Conservation (phyloP, 805 yeast species). For the Debaryomyces prosopidis region DNA sequence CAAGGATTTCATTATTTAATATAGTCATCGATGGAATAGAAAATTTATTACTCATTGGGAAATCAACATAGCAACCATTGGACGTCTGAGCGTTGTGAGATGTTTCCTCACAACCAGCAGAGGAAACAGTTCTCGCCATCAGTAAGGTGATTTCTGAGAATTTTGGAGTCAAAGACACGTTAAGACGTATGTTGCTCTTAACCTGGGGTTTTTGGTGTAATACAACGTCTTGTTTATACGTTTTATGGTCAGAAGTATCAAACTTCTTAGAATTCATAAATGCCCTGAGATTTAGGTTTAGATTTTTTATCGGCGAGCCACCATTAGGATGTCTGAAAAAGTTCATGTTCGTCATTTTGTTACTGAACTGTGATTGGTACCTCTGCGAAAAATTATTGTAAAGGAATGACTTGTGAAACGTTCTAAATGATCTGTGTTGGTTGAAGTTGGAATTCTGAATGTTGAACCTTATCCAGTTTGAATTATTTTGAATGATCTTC, state of each 20-base stretch:
- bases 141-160: slow-evolving; percentile 19
- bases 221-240: neutral
- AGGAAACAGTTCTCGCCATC: slow-evolving; percentile 19
- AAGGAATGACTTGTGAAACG: slow-evolving; percentile 15
- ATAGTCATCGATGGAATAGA: slow-evolving; percentile 34
- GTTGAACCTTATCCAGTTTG: slow-evolving; percentile 3
- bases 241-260: neutral
- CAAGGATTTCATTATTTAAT: slow-evolving; percentile 30
- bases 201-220: neutral
- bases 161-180: slow-evolving; percentile 27
- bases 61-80: slow-evolving; percentile 35
- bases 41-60: slow-evolving; percentile 25
- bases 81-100: slow-evolving; percentile 10
- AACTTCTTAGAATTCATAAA: neutral
- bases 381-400: slow-evolving; percentile 24
- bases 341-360: neutral
- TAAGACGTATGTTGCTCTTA: slow-evolving; percentile 20
- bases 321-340: neutral
- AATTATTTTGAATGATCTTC: neutral
- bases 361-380: slow-evolving; percentile 11
- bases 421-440: slow-evolving; percentile 2
- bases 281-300: neutral
- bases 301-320: neutral
- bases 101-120: slow-evolving; percentile 18
- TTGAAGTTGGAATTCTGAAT: neutral